phyloP scores from a whole-genome alignment of 352 stramenopile species.

The Phytophthora vignae region DNA sequence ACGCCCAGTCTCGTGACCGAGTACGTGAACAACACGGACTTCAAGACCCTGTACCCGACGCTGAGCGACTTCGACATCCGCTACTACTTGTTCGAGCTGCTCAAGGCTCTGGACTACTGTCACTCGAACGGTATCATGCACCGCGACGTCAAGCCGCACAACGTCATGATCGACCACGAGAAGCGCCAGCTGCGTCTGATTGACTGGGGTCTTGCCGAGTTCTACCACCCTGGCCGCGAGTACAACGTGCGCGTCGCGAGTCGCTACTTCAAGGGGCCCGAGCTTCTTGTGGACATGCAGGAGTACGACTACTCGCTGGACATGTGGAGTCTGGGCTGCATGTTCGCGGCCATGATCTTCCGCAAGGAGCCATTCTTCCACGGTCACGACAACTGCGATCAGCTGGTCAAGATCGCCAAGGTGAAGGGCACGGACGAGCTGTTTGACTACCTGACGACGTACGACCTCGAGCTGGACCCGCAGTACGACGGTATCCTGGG shows the following conservation, averaged over 20 bases:
- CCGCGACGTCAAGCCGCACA: constrained; percentile 99
- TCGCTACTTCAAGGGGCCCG: constrained; percentile 99
- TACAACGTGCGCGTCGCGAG: constrained; percentile 99
- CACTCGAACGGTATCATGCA: constrained; percentile 99
- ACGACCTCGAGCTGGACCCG: constrained; percentile 98
- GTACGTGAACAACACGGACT: constrained; percentile 99
- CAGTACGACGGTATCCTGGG: constrained; percentile 99
- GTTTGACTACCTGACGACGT: constrained; percentile 98
- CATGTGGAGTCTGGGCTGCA: constrained; percentile 99
- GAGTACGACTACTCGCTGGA: constrained; percentile 99
- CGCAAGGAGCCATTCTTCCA: constrained; percentile 99
- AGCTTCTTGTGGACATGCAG: constrained; percentile 99
- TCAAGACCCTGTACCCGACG: constrained; percentile 99
- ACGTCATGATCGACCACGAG: constrained; percentile 99
- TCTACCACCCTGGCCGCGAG: constrained; percentile 98
- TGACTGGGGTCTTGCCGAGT: constrained; percentile 99
- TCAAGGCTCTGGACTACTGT: constrained; percentile 98
- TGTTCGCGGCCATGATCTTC: constrained; percentile 99
- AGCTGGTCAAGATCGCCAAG: constrained; percentile 99
- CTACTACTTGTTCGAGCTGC: constrained; percentile 99
- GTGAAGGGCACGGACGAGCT: constrained; percentile 98
- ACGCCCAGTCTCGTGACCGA: constrained; percentile 99
- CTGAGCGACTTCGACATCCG: constrained; percentile 98
- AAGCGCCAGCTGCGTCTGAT: constrained; percentile 98
- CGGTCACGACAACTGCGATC: constrained; percentile 99